phyloP scores from a whole-genome alignment of 2,329 filamentous ascomycete genomes.

The Corinectria fuckeliana region DNA sequence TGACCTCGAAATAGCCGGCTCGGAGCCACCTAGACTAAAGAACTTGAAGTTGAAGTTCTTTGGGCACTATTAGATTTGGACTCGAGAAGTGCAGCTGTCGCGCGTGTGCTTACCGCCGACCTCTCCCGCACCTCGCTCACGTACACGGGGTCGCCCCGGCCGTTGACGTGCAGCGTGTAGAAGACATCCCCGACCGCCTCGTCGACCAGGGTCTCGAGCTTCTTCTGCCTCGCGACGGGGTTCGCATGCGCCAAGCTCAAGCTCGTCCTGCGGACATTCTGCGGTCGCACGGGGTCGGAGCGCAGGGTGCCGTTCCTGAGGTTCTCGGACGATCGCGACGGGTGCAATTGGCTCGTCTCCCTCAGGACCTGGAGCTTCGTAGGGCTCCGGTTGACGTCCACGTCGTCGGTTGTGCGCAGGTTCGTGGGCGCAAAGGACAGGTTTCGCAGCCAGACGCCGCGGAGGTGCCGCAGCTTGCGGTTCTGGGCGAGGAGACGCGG shows the following conservation, averaged over 20 bases:
- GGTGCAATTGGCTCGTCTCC: conserved; percentile 56
- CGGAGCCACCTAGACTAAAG: conserved; percentile 75
- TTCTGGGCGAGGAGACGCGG: conserved; percentile 73
- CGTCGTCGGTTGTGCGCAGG: conserved; percentile 79
- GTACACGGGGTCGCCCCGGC: conserved; percentile 77
- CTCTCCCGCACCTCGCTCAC: conserved; percentile 82
- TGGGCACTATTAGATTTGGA: conserved; percentile 5
- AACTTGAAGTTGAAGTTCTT: conserved; percentile 89
- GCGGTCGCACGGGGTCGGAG: conserved; percentile 48
- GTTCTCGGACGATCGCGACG: conserved; percentile 62
- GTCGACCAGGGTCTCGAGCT: conserved; percentile 75
- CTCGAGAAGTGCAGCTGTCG: neutral
- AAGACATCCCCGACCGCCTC: conserved; percentile 84
- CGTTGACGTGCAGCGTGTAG: conserved; percentile 79
- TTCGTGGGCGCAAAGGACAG: conserved; percentile 69
- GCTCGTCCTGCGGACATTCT: conserved; percentile 54
- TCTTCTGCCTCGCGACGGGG: conserved; percentile 68
- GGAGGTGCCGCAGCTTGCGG: conserved; percentile 85
- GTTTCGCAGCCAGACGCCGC: conserved; percentile 87
- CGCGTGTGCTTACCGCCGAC: conserved; percentile 63
- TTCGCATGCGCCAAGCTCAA: conserved; percentile 55
- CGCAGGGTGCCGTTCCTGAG: conserved; percentile 46
- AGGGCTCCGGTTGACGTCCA: conserved; percentile 72
- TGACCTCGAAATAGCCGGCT: conserved; percentile 68
- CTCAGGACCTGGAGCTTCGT: conserved; percentile 66